Evolutionary conservation across 2,329 filamentous ascomycete species (phyloP), one percentile per base, ranked within the genome.

Genomic region (Aspergillus calidoustus): DNA sequence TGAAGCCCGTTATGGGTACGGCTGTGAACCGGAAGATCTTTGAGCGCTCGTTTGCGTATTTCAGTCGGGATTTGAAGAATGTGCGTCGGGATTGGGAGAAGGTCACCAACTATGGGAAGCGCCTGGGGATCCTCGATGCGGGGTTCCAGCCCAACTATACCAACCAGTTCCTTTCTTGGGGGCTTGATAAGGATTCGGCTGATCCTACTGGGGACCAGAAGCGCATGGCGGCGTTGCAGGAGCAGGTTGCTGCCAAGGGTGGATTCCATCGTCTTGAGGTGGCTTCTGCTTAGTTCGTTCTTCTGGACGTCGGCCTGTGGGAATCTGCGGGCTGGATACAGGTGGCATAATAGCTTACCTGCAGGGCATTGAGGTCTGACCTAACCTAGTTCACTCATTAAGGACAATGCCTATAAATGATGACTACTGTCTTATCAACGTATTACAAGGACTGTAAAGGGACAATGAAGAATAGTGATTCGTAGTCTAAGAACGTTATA

Each of bases 11-110:
- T 67, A 90, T 92, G 87, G 86, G 82, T 48, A 87, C 86, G 0
- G 72, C 80, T 1, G 84, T 92, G 60, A 91, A 92, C 81, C 84
- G 86, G 69, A 91, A 92, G 83, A 92, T 93, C 76, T 92, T 91
- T 70, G 89, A 92, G 83, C 87, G 90, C 63, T 90, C 87, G 69
- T 93, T 86, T 70, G 89, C 90, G 22, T 92, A 92, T 82, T 91
- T 92, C 76, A 90, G 87, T 61, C 83, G 83, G 66, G 89, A 92
- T 67, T 72, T 92, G 66, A 89, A 91, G 84, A 93, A 93, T 67
- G 90, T 93, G 6, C 68, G 76, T 57, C 85, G 91, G 52, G 90
- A 93, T 79, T 93, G 90, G 90, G 77, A 83, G 61, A 92, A 93
- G 82, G 91, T 92, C 11, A 92, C 90, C 50, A 83, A 82, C 65